Conservation (phyloP, 1,284 basidiomycete genomes). For the Bjerkandera adusta region DNA sequence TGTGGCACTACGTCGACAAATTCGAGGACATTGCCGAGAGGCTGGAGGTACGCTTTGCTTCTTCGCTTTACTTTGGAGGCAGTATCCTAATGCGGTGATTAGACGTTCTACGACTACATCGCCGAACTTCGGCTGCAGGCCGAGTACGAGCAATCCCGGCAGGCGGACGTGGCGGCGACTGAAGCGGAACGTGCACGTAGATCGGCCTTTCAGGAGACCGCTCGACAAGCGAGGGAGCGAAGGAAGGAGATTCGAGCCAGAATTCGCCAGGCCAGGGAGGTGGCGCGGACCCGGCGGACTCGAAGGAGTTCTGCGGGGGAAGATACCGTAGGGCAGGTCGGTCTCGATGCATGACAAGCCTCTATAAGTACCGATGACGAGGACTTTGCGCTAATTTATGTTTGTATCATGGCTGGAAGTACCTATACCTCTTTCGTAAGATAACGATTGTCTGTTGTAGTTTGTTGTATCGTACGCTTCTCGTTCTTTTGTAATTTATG, state of each 20-base stretch:
- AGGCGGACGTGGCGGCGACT: background rate
- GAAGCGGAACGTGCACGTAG: conserved; percentile 7
- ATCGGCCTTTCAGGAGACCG: background rate
- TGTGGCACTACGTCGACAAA: conserved; percentile 10
- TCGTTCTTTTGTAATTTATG: too few species aligned
- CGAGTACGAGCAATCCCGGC: background rate
- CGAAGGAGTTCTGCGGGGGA: background rate
- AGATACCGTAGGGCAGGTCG: background rate
- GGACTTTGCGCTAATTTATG: too few species aligned
- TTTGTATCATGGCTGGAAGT: too few species aligned
- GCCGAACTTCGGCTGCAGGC: conserved; percentile 1
- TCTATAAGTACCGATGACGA: too few species aligned
- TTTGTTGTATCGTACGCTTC: too few species aligned
- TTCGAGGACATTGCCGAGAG: conserved; percentile 9
- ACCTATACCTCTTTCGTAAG: too few species aligned
- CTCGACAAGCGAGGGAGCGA: background rate
- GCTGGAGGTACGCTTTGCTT: conserved; percentile 1
- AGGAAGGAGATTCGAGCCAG: conserved; percentile 5
- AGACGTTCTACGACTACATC: conserved; percentile 12
- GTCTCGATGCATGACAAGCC: too few species aligned
- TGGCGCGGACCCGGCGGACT: conserved; percentile 1
- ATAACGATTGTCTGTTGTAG: too few species aligned
- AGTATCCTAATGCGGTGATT: background rate
- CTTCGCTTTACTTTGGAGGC: background rate
- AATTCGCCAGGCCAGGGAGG: conserved; percentile 6